A percentile compares a stretch with the other conserved stretches of the same genome.
Conservation (phyloP, 2,329 filamentous ascomycete species). For the Cryoendolithus antarcticus region DNA sequence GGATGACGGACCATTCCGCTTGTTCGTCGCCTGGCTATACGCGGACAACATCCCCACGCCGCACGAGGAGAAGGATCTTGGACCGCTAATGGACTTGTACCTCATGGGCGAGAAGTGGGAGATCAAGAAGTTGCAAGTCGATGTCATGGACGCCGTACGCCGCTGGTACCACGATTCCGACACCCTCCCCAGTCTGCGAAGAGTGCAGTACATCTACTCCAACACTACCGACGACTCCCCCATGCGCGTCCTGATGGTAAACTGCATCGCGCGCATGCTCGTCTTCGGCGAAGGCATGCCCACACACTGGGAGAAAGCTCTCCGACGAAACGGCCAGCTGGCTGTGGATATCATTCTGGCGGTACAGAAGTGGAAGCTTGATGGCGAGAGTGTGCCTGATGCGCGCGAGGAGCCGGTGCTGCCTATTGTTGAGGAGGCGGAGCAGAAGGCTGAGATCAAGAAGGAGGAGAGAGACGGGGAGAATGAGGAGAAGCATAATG, state of each 20-base stretch:
- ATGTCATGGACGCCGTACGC: slow-evolving; percentile 38
- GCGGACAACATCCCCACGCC: slow-evolving; percentile 34
- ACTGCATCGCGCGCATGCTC: slow-evolving; percentile 37
- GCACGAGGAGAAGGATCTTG: slow-evolving; percentile 38
- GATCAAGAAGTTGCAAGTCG: slow-evolving; percentile 34
- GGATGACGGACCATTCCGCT: slow-evolving; percentile 38
- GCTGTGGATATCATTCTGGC: slow-evolving; percentile 42
- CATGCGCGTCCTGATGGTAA: slow-evolving; percentile 29
- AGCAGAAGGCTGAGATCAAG: slow-evolving; percentile 24
- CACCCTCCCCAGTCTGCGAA: slow-evolving; percentile 38
- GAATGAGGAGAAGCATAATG: slow-evolving; percentile 11
- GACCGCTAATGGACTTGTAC: slow-evolving; percentile 41
- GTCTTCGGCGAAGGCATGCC: slow-evolving; percentile 39
- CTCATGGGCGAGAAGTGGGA: slow-evolving; percentile 42
- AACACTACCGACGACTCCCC: slow-evolving; percentile 20
- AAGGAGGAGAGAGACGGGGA: slow-evolving; percentile 16
- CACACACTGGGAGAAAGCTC: slow-evolving; percentile 41
- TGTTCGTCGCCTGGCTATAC: slow-evolving; percentile 45
- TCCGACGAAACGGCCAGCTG: slow-evolving; percentile 42
- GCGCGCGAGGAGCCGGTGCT: slow-evolving; percentile 32
- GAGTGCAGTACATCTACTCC: slow-evolving; percentile 34
- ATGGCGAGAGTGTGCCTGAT: slow-evolving; percentile 38
- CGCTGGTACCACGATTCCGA: slow-evolving; percentile 41
- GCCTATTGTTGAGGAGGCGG: slow-evolving; percentile 23
- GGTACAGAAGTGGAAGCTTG: slow-evolving; percentile 43